These are phyloP conservation scores for Peniophora sp. DNA, from an alignment of 1,284 basidiomycete genomes.

Conservation along the genomic window DNA sequence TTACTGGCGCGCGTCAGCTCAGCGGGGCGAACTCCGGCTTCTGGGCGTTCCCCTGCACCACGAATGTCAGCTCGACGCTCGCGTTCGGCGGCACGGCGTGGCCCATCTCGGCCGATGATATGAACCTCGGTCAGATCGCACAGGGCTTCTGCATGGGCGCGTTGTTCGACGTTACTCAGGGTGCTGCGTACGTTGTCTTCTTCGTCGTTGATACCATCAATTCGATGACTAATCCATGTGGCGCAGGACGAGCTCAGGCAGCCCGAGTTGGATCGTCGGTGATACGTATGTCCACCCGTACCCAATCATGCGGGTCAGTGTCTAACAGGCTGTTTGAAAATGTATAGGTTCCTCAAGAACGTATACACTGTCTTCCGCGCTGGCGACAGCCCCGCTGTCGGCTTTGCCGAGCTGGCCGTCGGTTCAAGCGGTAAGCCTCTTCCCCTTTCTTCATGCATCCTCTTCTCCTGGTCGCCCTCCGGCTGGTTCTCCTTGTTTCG, in stretches of 20 bases:
- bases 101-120: conserved; percentile 35
- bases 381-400: conserved; percentile 33
- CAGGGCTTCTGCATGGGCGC: conserved; percentile 38
- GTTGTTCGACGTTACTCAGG: conserved; percentile 27
- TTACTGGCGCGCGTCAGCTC: conserved; percentile 21
- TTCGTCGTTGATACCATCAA: too few species aligned
- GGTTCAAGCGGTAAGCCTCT: background rate
- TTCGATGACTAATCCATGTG: conserved; percentile 11
- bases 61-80: conserved; percentile 18
- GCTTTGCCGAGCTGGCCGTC: conserved; percentile 37
- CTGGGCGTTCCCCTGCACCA: conserved; percentile 19
- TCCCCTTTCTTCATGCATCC: background rate
- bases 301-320: too few species aligned
- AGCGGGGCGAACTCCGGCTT: conserved; percentile 21
- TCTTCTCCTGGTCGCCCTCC: background rate
- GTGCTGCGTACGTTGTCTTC: background rate
- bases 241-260: conserved; percentile 15
- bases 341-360: conserved; percentile 30
- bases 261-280: conserved; percentile 39
- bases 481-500: background rate
- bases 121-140: conserved; percentile 28
- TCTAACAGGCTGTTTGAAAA: too few species aligned
- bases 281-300: conserved; percentile 45
- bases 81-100: conserved; percentile 39
- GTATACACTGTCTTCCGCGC: conserved; percentile 47